Evolutionary conservation across 2,329 filamentous ascomycete genomes (phyloP).

Genomic region (Zymoseptoria ardabiliae): DNA sequence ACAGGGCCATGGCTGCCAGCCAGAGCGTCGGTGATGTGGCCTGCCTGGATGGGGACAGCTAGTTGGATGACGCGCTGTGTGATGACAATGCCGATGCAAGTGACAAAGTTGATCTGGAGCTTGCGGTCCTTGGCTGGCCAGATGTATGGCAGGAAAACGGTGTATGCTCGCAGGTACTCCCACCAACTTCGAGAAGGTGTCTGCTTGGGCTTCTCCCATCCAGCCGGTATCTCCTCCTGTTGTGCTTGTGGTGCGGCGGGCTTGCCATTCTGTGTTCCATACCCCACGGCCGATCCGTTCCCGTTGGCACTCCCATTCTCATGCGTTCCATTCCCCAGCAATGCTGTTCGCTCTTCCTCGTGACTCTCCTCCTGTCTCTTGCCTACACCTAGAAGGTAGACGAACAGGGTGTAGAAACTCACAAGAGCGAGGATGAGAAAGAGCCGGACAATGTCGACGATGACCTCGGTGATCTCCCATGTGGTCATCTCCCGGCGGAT

Average conservation of each 20-base stretch:
- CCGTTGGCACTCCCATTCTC: constrained; percentile 36
- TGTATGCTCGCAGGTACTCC: constrained; percentile 90
- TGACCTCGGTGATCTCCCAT: constrained; percentile 60
- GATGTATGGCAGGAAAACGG: constrained; percentile 89
- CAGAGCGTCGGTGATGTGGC: constrained; percentile 69
- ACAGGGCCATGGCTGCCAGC: constrained; percentile 46
- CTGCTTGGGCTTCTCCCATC: constrained; percentile 83
- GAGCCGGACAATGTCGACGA: constrained; percentile 61
- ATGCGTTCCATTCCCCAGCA: constrained; percentile 47
- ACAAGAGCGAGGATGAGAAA: constrained; percentile 55
- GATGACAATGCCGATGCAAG: constrained; percentile 76
- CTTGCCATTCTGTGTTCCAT: constrained; percentile 33
- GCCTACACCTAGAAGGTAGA: constrained; percentile 32
- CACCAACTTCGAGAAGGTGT: constrained; percentile 87
- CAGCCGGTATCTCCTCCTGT: constrained; percentile 45
- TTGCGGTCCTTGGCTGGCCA: constrained; percentile 78
- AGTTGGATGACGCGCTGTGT: constrained; percentile 80
- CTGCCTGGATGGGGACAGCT: constrained; percentile 74
- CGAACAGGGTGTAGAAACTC: constrained; percentile 52
- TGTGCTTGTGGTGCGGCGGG: constrained; percentile 35
- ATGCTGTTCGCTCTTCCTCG: constrained; percentile 54
- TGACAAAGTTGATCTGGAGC: constrained; percentile 69
- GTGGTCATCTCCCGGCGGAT: constrained; percentile 37
- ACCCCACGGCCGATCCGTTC: constrained; percentile 30
- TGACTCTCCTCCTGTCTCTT: constrained; percentile 34